These are phyloP conservation scores for Aspergillus persii DNA, from an alignment of 2,329 filamentous ascomycete species.

Conservation along the genomic window DNA sequence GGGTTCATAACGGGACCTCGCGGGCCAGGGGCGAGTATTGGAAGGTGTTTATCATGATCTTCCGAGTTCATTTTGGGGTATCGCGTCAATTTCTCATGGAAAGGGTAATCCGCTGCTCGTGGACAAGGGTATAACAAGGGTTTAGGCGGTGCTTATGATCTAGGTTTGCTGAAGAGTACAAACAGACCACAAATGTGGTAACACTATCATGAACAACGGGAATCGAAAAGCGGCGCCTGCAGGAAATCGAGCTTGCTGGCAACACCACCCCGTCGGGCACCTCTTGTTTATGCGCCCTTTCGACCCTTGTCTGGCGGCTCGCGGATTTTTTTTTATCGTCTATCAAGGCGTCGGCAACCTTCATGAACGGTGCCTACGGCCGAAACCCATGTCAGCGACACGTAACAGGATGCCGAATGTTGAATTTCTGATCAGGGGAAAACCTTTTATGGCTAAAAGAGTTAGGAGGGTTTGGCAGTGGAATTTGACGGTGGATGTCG, in stretches of 20 bases:
- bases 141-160: neutral
- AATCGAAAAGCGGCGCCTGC: neutral
- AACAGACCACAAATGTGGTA: neutral
- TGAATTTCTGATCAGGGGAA: neutral
- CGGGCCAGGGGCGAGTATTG: constrained; percentile 28
- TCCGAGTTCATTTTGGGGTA: constrained; percentile 15
- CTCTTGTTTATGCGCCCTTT: neutral
- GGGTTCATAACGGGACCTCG: constrained; percentile 16
- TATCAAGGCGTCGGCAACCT: neutral
- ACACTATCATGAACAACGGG: neutral
- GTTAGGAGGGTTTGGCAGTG: neutral
- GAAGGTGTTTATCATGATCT: constrained; percentile 24
- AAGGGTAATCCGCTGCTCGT: neutral
- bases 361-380: neutral
- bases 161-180: neutral
- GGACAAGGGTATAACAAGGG: neutral
- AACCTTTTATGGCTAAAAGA: too few relatives aligned
- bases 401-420: neutral
- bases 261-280: neutral
- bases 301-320: neutral
- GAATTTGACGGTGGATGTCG: neutral
- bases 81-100: neutral
- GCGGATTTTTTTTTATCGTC: neutral
- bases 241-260: neutral
- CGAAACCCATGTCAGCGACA: neutral